Evolutionary conservation across 257 asterid genomes (phyloP), one percentile per base, ranked within the genome.

Genomic region (Capsicum baccatum): DNA sequence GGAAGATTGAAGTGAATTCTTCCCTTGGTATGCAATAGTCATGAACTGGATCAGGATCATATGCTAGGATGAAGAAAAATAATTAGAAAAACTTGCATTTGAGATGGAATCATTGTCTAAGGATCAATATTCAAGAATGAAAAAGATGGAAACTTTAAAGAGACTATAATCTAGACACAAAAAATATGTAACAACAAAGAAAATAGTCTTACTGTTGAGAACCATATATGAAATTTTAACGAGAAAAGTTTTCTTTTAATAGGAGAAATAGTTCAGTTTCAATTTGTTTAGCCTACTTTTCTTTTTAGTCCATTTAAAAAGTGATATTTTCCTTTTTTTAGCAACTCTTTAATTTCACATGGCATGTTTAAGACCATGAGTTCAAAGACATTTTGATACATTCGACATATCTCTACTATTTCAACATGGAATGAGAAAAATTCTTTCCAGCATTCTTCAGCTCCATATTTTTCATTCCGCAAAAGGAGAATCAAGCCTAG

Each of bases 11-110:
- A 39, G 95, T 89, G n/a, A 89, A 44, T 48, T 92, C 94, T 19
- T 94, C 21, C 17, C 83, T 86, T 33, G 97, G 97, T n/a, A 95
- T 91, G 89, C 97, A 95, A 82, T 87, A 93, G 68, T 92, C 97
- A 84, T 87, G 92, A 44, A 90, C 19, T 12, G 96, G 93, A 88
- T 93, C 97, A 48, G 97, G 86, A 79, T 95, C 97, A 33, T 97
- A 92, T 86, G 96, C 86, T 44, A 89, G 87, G 76, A 64, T 80
- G 71, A 63, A 91, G 87, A 85, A 93, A 69, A 54, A 88, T 7
- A 44, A 83, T 5, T 35, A 91, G 81, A 26, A 85, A 83, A 81
- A 89, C 44, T 73, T 80, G 83, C 70, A 83, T 82, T 79, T 83
- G 85, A 39, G 79, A 33, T 54, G 80, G 50, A 21, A 64, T 50